Conservation (phyloP, 2,329 filamentous ascomycete species). For the Arachnopeziza araneosa region DNA sequence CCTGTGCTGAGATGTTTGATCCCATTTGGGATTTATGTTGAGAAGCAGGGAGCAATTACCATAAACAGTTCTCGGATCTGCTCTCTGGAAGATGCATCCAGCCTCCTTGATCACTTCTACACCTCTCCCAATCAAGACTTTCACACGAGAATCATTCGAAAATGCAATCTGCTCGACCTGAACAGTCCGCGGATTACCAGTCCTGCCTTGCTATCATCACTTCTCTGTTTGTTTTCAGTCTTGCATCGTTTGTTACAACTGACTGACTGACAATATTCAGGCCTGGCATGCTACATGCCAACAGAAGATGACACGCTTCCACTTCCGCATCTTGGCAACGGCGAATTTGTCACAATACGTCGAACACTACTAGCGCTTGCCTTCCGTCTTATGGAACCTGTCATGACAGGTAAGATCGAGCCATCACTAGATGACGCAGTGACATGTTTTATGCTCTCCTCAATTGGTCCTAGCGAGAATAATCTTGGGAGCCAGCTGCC, state of each 20-base stretch:
- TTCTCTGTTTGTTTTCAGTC: neutral
- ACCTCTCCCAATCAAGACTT: neutral
- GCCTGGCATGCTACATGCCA: constrained; percentile 1
- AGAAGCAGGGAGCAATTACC: neutral
- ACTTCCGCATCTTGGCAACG: neutral
- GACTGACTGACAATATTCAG: neutral
- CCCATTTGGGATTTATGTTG: neutral
- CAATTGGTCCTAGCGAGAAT: constrained; percentile 1
- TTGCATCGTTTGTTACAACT: neutral
- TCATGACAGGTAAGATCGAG: neutral
- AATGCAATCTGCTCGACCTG: neutral
- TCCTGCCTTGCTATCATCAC: neutral
- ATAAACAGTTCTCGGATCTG: neutral
- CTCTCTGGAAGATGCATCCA: neutral
- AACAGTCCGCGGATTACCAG: neutral
- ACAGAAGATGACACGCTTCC: neutral
- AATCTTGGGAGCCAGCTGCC: neutral
- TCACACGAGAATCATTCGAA: neutral
- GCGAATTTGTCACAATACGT: neutral
- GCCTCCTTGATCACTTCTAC: constrained; percentile 1
- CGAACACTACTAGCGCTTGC: neutral
- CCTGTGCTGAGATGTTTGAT: neutral
- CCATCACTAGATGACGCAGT: constrained; percentile 1
- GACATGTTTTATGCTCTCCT: neutral
- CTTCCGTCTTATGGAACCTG: neutral